Conservation (phyloP, 140 eudicot species). For the Bidens hawaiensis region DNA sequence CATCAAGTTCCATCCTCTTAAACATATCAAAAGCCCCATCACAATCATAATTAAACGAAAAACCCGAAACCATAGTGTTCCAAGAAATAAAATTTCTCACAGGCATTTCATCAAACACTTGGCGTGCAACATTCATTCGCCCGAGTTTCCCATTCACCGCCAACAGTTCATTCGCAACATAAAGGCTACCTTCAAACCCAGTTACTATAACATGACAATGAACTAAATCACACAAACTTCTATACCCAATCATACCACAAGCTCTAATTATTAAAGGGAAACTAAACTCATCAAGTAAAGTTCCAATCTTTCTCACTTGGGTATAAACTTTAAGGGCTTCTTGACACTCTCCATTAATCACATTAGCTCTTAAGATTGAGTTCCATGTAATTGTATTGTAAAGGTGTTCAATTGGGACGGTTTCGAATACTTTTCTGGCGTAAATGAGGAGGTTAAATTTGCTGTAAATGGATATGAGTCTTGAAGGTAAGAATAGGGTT, state of each 20-base stretch:
- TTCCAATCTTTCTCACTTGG: conserved; percentile 33
- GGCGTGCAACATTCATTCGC: conserved; percentile 32
- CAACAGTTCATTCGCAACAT: conserved; percentile 60
- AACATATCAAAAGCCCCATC: conserved; percentile 39
- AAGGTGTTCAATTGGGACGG: conserved; percentile 23
- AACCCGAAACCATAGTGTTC: conserved; percentile 67
- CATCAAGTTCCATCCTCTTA: conserved; percentile 52
- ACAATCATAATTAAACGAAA: conserved; percentile 41
- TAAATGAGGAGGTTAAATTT: conserved; percentile 31
- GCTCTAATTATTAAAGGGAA: conserved; percentile 64
- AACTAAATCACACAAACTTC: conserved; percentile 23
- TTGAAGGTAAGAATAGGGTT: conserved; percentile 43
- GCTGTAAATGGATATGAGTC: conserved; percentile 43
- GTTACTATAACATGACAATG: conserved; percentile 49
- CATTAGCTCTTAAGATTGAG: conserved; percentile 60
- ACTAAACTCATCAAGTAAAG: conserved; percentile 51
- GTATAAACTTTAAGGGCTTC: conserved; percentile 36
- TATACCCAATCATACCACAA: conserved; percentile 42
- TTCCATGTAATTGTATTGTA: conserved; percentile 47
- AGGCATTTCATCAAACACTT: conserved; percentile 58
- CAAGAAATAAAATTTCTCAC: conserved; percentile 53
- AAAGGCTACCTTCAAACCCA: conserved; percentile 43
- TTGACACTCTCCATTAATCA: conserved; percentile 21
- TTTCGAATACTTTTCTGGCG: conserved; percentile 55
- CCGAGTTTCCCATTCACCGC: conserved; percentile 55